Evolutionary conservation across 371 early-diverging fungal genomes (phyloP).

Genomic region (Mucor irregularis): DNA sequence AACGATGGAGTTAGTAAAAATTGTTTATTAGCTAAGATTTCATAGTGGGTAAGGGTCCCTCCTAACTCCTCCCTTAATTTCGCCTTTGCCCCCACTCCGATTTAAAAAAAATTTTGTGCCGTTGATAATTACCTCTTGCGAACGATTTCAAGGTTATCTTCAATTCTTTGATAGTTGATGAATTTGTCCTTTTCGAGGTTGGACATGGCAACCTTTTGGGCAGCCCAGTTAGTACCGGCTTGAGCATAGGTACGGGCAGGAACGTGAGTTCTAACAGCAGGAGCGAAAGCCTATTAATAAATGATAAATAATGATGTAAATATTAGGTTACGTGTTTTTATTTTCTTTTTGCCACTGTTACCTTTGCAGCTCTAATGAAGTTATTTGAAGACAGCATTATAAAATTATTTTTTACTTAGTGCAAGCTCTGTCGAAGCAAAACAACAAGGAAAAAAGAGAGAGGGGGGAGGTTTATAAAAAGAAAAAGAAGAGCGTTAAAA

Average conservation of each 20-base stretch:
- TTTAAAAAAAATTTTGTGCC: constrained; percentile 6
- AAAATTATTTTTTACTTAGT: constrained; percentile 13
- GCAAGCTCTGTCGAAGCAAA: constrained; percentile 20
- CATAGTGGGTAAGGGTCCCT: neutral
- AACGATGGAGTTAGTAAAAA: neutral
- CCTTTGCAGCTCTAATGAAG: constrained; percentile 36
- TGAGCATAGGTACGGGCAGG: constrained; percentile 51
- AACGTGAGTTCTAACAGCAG: constrained; percentile 28
- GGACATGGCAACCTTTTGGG: constrained; percentile 82
- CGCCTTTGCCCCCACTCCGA: neutral
- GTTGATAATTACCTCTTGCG: constrained; percentile 73
- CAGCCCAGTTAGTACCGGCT: constrained; percentile 45
- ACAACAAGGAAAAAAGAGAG: constrained; percentile 17
- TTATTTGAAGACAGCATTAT: constrained; percentile 35
- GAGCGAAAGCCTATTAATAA: constrained; percentile 31
- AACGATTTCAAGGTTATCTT: constrained; percentile 88
- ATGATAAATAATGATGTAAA: neutral
- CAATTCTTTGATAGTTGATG: constrained; percentile 93
- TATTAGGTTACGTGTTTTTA: neutral
- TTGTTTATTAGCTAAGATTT: too few relatives aligned
- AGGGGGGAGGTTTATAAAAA: constrained; percentile 15
- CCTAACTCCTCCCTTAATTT: neutral
- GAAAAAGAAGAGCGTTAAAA: constrained; percentile 9
- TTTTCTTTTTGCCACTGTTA: neutral
- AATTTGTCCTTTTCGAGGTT: constrained; percentile 79